phyloP scores from a whole-genome alignment of 768 basidiomycete genomes.

The Boletus vinaceobasis region DNA sequence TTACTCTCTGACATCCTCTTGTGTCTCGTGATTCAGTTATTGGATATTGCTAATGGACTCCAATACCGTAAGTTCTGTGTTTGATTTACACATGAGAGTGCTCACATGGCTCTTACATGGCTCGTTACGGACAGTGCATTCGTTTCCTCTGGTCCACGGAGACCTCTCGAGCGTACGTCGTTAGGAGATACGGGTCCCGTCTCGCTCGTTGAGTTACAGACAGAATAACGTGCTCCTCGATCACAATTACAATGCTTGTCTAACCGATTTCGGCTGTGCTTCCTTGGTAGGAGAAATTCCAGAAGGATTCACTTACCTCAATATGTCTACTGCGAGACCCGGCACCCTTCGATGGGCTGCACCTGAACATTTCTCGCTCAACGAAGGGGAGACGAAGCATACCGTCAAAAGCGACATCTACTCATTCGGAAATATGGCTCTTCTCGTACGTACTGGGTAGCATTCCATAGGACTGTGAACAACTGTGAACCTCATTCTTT shows the following conservation, averaged over 20 bases:
- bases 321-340: not conserved
- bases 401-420: conserved; percentile 8
- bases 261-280: conserved; percentile 8
- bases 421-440: conserved; percentile 6
- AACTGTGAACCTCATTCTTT: not conserved
- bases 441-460: not conserved
- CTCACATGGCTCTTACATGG: not conserved
- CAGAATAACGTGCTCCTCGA: conserved; percentile 13
- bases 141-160: conserved; percentile 10
- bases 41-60: conserved; percentile 7
- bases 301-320: not conserved
- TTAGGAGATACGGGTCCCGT: not conserved
- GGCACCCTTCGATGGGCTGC: conserved; percentile 11
- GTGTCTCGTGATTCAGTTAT: not conserved
- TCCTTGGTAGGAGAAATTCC: conserved; percentile 7
- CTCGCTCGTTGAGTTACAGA: not conserved
- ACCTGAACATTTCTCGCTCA: conserved; percentile 2
- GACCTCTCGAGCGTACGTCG: conserved; percentile 4
- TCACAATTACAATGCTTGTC: conserved; percentile 1
- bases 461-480: not conserved
- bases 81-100: not conserved
- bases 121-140: conserved; percentile 3
- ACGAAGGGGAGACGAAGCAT: not conserved
- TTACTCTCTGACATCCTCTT: not conserved
- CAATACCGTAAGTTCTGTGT: not conserved